Evolutionary conservation across 108 stramenopile genomes (phyloP).

Genomic region (Seminavis robusta): DNA sequence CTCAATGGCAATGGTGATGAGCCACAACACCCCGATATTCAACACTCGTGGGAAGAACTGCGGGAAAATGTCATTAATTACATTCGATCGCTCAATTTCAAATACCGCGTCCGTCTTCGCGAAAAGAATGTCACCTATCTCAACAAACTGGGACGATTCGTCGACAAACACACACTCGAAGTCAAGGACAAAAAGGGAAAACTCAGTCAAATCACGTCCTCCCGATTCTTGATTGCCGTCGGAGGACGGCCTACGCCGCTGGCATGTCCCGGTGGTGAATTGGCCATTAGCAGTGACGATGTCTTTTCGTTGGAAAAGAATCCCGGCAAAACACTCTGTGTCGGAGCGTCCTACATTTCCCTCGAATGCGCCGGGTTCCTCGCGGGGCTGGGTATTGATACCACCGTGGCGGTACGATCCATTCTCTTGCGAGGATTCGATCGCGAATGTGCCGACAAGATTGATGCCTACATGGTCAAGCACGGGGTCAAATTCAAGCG

Average conservation of each 20-base stretch:
- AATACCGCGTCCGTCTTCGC: slow-evolving; percentile 92
- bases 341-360: slow-evolving; percentile 97
- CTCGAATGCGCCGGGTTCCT: slow-evolving; percentile 99
- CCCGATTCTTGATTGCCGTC: slow-evolving; percentile 90
- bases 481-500: slow-evolving; percentile 83
- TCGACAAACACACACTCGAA: slow-evolving; percentile 85
- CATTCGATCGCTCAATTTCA: slow-evolving; percentile 95
- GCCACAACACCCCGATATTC: slow-evolving; percentile 9
- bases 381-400: slow-evolving; percentile 86
- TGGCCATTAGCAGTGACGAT: slow-evolving; percentile 95
- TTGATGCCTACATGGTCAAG: slow-evolving; percentile 82
- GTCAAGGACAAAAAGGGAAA: slow-evolving; percentile 82
- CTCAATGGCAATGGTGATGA: slow-evolving; percentile 33
- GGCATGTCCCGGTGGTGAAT: slow-evolving; percentile 84
- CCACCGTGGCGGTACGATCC: slow-evolving; percentile 93
- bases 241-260: slow-evolving; percentile 93
- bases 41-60: slow-evolving; percentile 74
- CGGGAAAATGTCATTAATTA: slow-evolving; percentile 89
- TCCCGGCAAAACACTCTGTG: slow-evolving; percentile 95
- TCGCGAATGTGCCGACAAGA: slow-evolving; percentile 87
- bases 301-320: slow-evolving; percentile 84
- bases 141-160: slow-evolving; percentile 85
- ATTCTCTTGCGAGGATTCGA: slow-evolving; percentile 97
- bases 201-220: slow-evolving; percentile 54
- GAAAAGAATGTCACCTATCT: slow-evolving; percentile 92